A percentile compares a stretch with the other conserved stretches of the same genome.
Conservation (phyloP, 352 stramenopile species). For the Pythium dissotocum region DNA sequence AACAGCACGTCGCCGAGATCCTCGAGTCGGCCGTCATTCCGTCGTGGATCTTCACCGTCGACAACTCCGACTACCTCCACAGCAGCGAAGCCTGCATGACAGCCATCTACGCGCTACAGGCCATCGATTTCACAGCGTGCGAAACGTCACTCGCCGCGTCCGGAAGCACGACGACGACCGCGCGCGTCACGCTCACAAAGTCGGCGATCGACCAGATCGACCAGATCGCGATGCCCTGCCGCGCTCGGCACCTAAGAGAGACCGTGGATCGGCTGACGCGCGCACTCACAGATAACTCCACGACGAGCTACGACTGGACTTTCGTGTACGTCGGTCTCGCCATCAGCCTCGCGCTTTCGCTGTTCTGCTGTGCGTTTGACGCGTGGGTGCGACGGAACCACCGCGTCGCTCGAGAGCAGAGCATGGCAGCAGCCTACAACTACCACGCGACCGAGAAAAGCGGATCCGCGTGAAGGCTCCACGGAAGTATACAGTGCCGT, state of each 20-base stretch:
- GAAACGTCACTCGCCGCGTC: neutral
- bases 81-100: constrained; percentile 18
- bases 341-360: constrained; percentile 1
- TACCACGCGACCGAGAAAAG: too few relatives aligned
- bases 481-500: too few relatives aligned
- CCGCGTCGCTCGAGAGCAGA: too few relatives aligned
- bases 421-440: too few relatives aligned
- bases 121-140: neutral
- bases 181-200: constrained; percentile 1
- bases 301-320: constrained; percentile 1
- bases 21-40: neutral
- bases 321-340: constrained; percentile 6
- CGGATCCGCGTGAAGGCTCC: too few relatives aligned
- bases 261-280: neutral
- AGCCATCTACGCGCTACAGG: neutral
- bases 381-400: neutral
- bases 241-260: neutral
- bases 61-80: constrained; percentile 8
- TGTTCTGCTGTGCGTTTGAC: constrained; percentile 2
- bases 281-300: neutral
- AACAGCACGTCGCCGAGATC: constrained; percentile 1
- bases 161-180: neutral
- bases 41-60: constrained; percentile 13
- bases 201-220: constrained; percentile 5
- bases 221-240: constrained; percentile 3